These are phyloP conservation scores for Tolypocladium pustulatum DNA, from an alignment of 2,329 filamentous ascomycete genomes.

Conservation along the genomic window DNA sequence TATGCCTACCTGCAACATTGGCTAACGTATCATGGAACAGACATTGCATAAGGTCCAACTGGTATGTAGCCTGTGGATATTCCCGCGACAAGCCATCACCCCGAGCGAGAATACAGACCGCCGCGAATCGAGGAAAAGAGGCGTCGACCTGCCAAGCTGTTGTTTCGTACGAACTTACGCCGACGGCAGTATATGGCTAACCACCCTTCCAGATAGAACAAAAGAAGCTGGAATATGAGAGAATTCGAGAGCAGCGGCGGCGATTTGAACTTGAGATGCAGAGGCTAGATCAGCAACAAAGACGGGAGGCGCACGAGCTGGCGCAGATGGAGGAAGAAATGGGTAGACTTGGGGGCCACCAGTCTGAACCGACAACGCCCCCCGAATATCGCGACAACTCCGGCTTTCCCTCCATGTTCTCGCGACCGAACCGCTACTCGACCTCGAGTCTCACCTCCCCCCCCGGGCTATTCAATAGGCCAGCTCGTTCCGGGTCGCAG, in stretches of 20 bases:
- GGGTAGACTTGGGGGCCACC: slow-evolving; percentile 55
- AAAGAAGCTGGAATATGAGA: slow-evolving; percentile 87
- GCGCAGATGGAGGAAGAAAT: slow-evolving; percentile 77
- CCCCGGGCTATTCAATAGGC: slow-evolving; percentile 62
- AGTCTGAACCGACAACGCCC: slow-evolving; percentile 92
- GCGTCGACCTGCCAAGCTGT: neutral
- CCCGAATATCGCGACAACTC: slow-evolving; percentile 77
- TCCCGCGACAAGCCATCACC: neutral
- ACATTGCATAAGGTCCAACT: slow-evolving; percentile 65
- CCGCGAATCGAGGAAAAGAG: neutral
- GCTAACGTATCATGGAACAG: slow-evolving; percentile 26
- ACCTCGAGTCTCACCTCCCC: slow-evolving; percentile 79
- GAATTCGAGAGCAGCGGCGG: slow-evolving; percentile 77
- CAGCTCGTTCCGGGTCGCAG: slow-evolving; percentile 67
- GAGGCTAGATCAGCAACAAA: slow-evolving; percentile 75
- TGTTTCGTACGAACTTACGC: neutral
- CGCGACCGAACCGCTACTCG: slow-evolving; percentile 79
- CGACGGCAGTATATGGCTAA: slow-evolving; percentile 19
- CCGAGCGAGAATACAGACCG: neutral
- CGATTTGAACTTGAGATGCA: slow-evolving; percentile 91
- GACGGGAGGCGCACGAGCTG: slow-evolving; percentile 73
- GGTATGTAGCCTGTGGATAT: slow-evolving; percentile 41
- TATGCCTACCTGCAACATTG: slow-evolving; percentile 7
- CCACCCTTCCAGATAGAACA: slow-evolving; percentile 64
- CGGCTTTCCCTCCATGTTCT: slow-evolving; percentile 70